Evolutionary conservation across 2,329 filamentous ascomycete species (phyloP), one percentile per base, ranked within the genome.

Genomic region (Aciculosporium take): DNA sequence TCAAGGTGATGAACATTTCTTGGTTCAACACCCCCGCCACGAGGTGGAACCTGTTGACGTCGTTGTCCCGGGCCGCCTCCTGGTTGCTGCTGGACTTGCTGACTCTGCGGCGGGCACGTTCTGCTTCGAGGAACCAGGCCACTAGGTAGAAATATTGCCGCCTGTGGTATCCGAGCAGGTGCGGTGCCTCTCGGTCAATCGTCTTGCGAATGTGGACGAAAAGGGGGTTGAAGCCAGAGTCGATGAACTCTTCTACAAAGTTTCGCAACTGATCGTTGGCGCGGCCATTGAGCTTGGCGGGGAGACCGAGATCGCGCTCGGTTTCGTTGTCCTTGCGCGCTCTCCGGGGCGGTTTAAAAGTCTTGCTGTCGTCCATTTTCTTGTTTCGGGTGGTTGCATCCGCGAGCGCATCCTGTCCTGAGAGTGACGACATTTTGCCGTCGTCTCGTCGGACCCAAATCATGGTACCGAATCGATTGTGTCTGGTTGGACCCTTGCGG

Each of bases 381-480:
- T 83, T 72, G 49, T 94, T 73, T 6, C 83, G 81, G 30, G 74
- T 73, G 7, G 82, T 72, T 6, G 78, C 74, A 52, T 86, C 79
- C 3, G 78, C 74, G 34, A 98, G 72, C 4, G 84, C 84, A 51
- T 87, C 81, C 56, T 96, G 89, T 1, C 91, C 91, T 0, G 87
- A 88, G 2, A 98, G 73, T 0, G 88, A 87, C 0, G 84, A 82
- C 52, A 91, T 75, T 53, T 88, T 88, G 39, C 82, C 79, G 50
- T 88, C 82, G 37, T 87, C 83, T 42, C 88, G 72, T 63, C 94
- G 86, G 29, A 98, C 77, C 88, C 89, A 96, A 27, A 95, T 79
- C 84, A 96, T 96, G 9, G 88, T 94, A 3, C 91, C 91, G 54
- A 96, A 98, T 27, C 91, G 76, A 51, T 88, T 94, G 60, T 98